Evolutionary conservation across 441 rosid genomes (phyloP).

Genomic region (Mallotus repandus): DNA sequence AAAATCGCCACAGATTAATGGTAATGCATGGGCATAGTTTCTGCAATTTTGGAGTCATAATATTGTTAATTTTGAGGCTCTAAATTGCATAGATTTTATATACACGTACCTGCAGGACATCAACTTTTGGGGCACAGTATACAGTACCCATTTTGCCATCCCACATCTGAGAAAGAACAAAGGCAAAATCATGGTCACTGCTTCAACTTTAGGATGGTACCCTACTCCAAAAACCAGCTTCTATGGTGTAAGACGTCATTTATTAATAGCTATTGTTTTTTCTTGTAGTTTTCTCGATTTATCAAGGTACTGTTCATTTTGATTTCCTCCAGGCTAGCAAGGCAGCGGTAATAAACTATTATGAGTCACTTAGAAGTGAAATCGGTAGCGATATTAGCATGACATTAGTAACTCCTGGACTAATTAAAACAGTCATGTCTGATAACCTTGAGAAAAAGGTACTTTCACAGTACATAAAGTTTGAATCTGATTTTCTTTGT

Average conservation of each 20-base stretch:
- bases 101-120: constrained; percentile 25
- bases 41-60: no score
- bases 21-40: background rate
- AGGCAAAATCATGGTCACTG: constrained; percentile 39
- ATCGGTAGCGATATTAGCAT: constrained; percentile 42
- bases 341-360: constrained; percentile 48
- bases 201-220: constrained; percentile 34
- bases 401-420: constrained; percentile 49
- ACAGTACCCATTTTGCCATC: constrained; percentile 23
- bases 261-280: no score
- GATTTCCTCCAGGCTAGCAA: constrained; percentile 46
- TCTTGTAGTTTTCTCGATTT: no score
- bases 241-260: constrained; percentile 27
- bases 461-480: background rate
- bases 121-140: constrained; percentile 48
- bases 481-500: no score
- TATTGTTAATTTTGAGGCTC: background rate
- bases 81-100: background rate
- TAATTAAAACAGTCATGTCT: constrained; percentile 37
- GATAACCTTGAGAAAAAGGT: constrained; percentile 5
- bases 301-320: background rate
- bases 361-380: constrained; percentile 48
- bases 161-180: constrained; percentile 32
- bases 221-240: constrained; percentile 27
- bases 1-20: background rate